Evolutionary conservation across 768 basidiomycete genomes (phyloP), one percentile per base, ranked within the genome.

Genomic region (Boletus tylopilopsis): DNA sequence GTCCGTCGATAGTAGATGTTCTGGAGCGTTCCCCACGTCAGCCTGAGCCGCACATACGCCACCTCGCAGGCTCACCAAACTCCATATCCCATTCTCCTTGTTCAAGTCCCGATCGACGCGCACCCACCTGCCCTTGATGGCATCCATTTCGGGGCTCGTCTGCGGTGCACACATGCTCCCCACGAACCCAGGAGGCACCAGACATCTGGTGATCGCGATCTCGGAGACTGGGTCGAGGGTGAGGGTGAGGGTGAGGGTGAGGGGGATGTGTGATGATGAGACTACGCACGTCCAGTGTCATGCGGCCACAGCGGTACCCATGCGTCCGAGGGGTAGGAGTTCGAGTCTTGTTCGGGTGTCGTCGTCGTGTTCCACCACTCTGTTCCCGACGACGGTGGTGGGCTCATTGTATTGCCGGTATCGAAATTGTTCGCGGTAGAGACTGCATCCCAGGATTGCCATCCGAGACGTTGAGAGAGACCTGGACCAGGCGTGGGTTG

Each of bases 391-490:
- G 56, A 50, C 22, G 47, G 42, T 32, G n/a, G n/a, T 30, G 33
- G 45, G 53, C 50, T 13, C 51, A 55, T 23, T 48, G 42, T n/a
- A n/a, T n/a, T n/a, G n/a, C n/a, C n/a, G n/a, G n/a, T n/a, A n/a
- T 38, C 44, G 19, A 53, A 38, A 30, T 54, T 42, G 42, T 50
- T 34, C 3, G n/a, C 15, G 22, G 76, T 64, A 2, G 69, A 65
- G 0, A 93, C 74, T 4, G 78, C 61, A 37, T 89, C 92, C 90
- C 90, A 95, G 7, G 86, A 77, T 60, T 94, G 92, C 92, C 92
- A 94, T 24, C 91, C 91, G 18, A 96, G 72, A 38, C 79, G 76
- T 60, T 91, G 88, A 13, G 76, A 64, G 13, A 76, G 64, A 1
- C 88, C 88, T 16, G 88, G 88, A 3, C 88, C 88, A 2, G 75